Conservation (phyloP, 2,329 filamentous ascomycete species). For the Monosporascus sp. region DNA sequence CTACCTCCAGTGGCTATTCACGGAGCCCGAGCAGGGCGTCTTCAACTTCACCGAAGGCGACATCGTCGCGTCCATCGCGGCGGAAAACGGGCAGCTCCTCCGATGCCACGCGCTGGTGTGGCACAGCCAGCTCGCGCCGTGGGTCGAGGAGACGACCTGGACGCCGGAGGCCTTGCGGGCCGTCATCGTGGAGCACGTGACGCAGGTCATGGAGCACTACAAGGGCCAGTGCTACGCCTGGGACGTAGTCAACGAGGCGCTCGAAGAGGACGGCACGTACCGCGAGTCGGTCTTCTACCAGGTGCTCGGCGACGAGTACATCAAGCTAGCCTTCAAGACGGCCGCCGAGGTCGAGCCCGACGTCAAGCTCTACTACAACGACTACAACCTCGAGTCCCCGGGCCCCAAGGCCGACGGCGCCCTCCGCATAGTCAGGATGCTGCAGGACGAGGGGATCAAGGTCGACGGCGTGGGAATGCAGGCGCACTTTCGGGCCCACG, state of each 20-base stretch:
- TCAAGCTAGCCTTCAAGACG: constrained; percentile 46
- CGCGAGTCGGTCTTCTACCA: constrained; percentile 44
- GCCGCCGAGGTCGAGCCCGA: constrained; percentile 41
- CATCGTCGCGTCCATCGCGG: constrained; percentile 38
- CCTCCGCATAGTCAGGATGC: constrained; percentile 28
- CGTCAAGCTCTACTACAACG: constrained; percentile 56
- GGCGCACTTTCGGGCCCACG: constrained; percentile 34
- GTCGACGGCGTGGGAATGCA: constrained; percentile 51
- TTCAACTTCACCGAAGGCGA: constrained; percentile 60
- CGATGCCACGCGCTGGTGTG: constrained; percentile 44
- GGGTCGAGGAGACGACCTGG: constrained; percentile 42
- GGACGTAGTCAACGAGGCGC: constrained; percentile 54
- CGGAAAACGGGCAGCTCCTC: constrained; percentile 33
- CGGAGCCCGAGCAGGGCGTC: constrained; percentile 49
- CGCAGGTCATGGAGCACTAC: constrained; percentile 40
- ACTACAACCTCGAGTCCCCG: constrained; percentile 48
- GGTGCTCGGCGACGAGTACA: constrained; percentile 46
- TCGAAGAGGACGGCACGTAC: constrained; percentile 49
- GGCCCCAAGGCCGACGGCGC: constrained; percentile 31
- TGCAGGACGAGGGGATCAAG: constrained; percentile 34
- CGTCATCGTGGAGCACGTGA: constrained; percentile 35
- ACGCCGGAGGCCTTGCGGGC: constrained; percentile 31
- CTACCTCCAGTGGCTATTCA: constrained; percentile 45
- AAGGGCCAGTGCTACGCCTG: constrained; percentile 47
- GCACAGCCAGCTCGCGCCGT: constrained; percentile 33